Evolutionary conservation across 176 grass and related monocot species (phyloP), one percentile per base, ranked within the genome.

Genomic region (Phoenix dactylifera): DNA sequence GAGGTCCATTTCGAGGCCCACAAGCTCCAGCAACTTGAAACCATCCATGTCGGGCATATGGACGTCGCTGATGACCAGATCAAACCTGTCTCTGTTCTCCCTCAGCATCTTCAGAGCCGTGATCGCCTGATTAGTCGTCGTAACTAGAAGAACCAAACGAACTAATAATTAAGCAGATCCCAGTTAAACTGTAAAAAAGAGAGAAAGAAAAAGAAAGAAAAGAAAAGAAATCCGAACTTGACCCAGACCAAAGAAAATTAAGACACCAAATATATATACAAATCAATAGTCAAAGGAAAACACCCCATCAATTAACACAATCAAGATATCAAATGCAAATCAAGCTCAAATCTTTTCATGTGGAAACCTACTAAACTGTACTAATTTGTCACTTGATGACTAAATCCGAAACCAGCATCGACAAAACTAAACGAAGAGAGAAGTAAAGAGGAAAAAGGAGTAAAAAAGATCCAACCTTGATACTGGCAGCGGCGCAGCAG

Each of bases 1-100:
- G 67, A 98, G 88, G 51, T 98, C 93, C 88, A 98, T 89, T 51
- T 98, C 84, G 26, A 92, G 88, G 3, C 84, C 88, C 5, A 92
- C 78, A 24, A 85, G 63, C 63, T 98, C 84, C 17, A 98, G 78
- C 49, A 98, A 79, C 76, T 89, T 89, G 22, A 92, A 92, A 1
- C 93, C 93, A 50, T 98, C 81, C 74, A 92, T 92, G 65, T 98
- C 86, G 7, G 66, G 83, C 75, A 87, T 88, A 28, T 82, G 81
- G 1, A 98, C 84, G 59, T 92, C 87, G 20, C 87, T 98, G 54
- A 98, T 88, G 23, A 92, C 93, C 48, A 98, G 70, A 83, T 98
- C 93, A 83, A 88, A 98, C 65, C 74, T 85, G 64, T 95, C 71
- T 57, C 68, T 98, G 60, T 73, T 82, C 70, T 92, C 82, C 72